Evolutionary conservation across 2,329 filamentous ascomycete genomes (phyloP), one percentile per base, ranked within the genome.

Genomic region (Penicillium freii): DNA sequence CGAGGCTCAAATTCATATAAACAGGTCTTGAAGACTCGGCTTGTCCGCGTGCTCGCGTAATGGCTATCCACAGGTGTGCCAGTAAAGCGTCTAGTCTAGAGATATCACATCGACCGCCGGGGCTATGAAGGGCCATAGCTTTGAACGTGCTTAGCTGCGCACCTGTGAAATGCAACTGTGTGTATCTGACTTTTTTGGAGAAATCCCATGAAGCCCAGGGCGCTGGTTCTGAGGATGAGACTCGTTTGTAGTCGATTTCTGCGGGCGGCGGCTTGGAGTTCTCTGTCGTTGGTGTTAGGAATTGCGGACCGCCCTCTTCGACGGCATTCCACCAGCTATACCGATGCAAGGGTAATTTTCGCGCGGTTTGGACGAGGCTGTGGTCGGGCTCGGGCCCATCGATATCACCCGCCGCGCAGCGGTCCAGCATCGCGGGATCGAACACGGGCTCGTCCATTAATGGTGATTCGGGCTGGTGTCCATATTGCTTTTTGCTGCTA

Each of bases 1-100:
- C 78, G 4, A 81, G 69, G 0, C 77, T 75, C 15, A 79, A 58
- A 59, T 81, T 57, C 6, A 80, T 57, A 56, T 53, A 57, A 21
- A 53, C n/a, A 1, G 21, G 29, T 27, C 27, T 40, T 6, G 29
- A 3, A 13, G 49, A 46, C 2, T 29, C n/a, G 11, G 27, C 31
- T 5, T 53, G 25, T 21, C 43, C 40, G 10, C 54, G 54, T 15
- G 49, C 42, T 40, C 23, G 27, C 1, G 29, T 47, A 21, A 57
- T 57, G 1, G 15, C 4, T 23, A 27, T 17, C 54, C 54, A 57
- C 21, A 57, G 8, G n/a, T 53, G 21, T 10, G 54, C 54, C 11
- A 57, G 49, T 2, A 57, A 17, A 15, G 54, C 42, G 5, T 57
- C 54, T 1, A 57, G 36, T 25, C 54, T 23, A 23, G 54, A 57